Conservation (phyloP, 2,329 filamentous ascomycete species). For the Penicillium sp. region DNA sequence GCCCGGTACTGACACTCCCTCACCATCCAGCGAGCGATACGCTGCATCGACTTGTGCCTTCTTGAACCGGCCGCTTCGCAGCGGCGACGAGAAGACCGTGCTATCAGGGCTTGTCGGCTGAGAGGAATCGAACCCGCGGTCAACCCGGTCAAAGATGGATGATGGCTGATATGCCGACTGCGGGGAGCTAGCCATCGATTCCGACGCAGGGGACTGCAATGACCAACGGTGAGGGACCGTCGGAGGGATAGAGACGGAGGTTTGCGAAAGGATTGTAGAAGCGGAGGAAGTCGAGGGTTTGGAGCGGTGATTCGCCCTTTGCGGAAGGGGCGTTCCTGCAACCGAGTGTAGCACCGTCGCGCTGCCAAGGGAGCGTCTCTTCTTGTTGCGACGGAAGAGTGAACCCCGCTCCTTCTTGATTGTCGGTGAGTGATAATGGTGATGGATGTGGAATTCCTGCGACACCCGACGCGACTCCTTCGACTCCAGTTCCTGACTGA, state of each 20-base stretch:
- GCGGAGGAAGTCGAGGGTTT: conserved; percentile 39
- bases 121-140: conserved; percentile 57
- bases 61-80: no score
- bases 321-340: conserved; percentile 21
- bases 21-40: no score
- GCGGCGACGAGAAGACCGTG: conserved; percentile 55
- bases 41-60: no score
- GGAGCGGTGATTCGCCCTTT: conserved; percentile 30
- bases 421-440: conserved; percentile 75
- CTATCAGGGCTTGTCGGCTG: conserved; percentile 75
- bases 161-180: conserved; percentile 62
- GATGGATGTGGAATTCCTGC: conserved; percentile 81
- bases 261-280: conserved; percentile 55
- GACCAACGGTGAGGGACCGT: conserved; percentile 31
- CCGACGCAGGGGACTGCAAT: conserved; percentile 36
- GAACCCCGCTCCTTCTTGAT: conserved; percentile 49
- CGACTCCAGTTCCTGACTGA: conserved; percentile 63
- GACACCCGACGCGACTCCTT: conserved; percentile 45
- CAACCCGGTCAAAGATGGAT: conserved; percentile 67
- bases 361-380: conserved; percentile 56
- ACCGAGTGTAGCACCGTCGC: conserved; percentile 39
- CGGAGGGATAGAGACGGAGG: conserved; percentile 50
- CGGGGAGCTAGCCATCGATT: conserved; percentile 73
- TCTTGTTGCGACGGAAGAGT: conserved; percentile 54
- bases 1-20: no score